Conservation (phyloP, 2,329 filamentous ascomycete species). For the Colletotrichum zoysiae region DNA sequence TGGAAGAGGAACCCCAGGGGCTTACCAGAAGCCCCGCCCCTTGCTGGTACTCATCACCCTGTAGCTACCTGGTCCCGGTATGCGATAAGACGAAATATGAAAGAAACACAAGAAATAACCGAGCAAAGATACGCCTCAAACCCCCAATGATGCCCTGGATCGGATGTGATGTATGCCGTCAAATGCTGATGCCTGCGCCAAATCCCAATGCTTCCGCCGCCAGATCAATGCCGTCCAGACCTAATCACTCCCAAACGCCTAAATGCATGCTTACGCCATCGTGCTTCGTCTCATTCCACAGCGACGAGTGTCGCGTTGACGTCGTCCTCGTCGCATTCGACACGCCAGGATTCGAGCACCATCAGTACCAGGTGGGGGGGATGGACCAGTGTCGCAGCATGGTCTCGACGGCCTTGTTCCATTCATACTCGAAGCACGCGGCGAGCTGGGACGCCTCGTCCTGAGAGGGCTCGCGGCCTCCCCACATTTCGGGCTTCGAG, state of each 20-base stretch:
- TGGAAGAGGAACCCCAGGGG: background rate
- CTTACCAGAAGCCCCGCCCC: background rate
- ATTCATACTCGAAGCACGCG: constrained; percentile 74
- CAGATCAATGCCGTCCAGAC: background rate
- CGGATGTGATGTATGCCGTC: background rate
- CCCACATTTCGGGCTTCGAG: constrained; percentile 77
- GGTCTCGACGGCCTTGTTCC: constrained; percentile 72
- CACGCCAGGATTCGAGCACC: background rate
- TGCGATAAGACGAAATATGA: background rate
- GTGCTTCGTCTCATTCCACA: background rate
- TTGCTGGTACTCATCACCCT: background rate
- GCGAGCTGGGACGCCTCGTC: constrained; percentile 71
- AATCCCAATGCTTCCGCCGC: background rate
- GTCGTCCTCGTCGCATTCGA: background rate
- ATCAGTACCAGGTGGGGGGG: constrained; percentile 64
- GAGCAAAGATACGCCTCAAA: background rate
- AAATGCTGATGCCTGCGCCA: background rate
- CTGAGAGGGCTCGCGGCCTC: constrained; percentile 65
- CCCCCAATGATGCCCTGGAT: background rate
- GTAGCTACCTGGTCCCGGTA: background rate
- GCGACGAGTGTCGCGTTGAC: background rate
- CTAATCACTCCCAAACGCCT: background rate
- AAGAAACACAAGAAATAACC: background rate
- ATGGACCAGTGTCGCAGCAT: constrained; percentile 78
- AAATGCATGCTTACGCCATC: background rate